A percentile compares a stretch with the other conserved stretches of the same genome.
These are phyloP conservation scores for Parastagonospora avenae DNA, from an alignment of 2,329 filamentous ascomycete genomes.

Conservation along the genomic window DNA sequence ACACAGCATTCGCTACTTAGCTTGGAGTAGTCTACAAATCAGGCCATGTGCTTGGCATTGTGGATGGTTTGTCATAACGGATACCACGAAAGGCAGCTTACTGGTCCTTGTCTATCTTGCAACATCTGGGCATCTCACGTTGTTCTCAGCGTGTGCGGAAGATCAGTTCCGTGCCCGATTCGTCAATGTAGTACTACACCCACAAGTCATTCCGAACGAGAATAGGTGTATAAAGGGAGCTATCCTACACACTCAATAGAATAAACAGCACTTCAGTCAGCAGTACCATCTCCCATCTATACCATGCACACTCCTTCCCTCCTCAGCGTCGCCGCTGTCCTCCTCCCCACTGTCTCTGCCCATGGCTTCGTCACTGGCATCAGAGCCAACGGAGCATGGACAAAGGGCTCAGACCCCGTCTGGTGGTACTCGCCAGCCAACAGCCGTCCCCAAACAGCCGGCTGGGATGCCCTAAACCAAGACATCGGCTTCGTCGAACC, in stretches of 20 bases:
- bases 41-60: too few relatives aligned
- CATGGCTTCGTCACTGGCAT: slow-evolving; percentile 40
- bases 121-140: too few relatives aligned
- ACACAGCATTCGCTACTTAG: too few relatives aligned
- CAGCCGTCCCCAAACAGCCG: slow-evolving; percentile 34
- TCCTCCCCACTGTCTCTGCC: slow-evolving; percentile 30
- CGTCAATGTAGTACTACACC: too few relatives aligned
- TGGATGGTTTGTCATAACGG: too few relatives aligned
- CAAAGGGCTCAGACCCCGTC: slow-evolving; percentile 37
- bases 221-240: too few relatives aligned
- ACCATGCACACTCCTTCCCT: slow-evolving; percentile 27
- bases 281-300: neutral
- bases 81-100: too few relatives aligned
- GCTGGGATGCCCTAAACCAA: slow-evolving; percentile 45
- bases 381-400: slow-evolving; percentile 27
- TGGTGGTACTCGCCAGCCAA: slow-evolving; percentile 38
- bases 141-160: too few relatives aligned
- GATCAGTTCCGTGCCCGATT: too few relatives aligned
- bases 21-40: too few relatives aligned
- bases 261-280: neutral
- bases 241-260: neutral
- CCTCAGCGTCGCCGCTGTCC: slow-evolving; percentile 20
- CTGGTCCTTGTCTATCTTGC: too few relatives aligned
- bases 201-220: too few relatives aligned
- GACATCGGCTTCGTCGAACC: slow-evolving; percentile 47